A percentile compares a stretch with the other conserved stretches of the same genome.
Evolutionary conservation across 1,139 yeast species (phyloP).

Genomic region (Suhomyces atakaporum): DNA sequence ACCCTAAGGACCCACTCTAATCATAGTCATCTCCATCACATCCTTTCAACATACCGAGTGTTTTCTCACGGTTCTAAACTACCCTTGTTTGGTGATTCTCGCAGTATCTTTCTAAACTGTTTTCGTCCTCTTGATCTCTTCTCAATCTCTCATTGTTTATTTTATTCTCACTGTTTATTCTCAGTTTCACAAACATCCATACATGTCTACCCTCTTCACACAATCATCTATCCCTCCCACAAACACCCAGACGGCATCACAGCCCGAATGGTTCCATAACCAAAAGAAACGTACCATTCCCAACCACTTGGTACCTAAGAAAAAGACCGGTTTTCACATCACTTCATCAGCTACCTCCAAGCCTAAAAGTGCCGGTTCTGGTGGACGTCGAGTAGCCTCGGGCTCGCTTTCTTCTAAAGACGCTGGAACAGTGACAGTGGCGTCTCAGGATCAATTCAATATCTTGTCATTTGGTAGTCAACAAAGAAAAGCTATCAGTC

Average conservation of each 20-base stretch:
- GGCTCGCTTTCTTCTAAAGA: constrained; percentile 12
- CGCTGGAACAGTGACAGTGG: constrained; percentile 11
- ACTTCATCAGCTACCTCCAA: constrained; percentile 25
- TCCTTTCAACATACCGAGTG: too few relatives aligned
- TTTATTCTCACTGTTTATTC: too few relatives aligned
- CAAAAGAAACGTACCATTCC: constrained; percentile 62
- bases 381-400: constrained; percentile 9
- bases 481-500: constrained; percentile 23
- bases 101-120: too few relatives aligned
- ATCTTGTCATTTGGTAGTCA: constrained; percentile 42
- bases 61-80: too few relatives aligned
- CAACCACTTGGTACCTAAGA: constrained; percentile 49
- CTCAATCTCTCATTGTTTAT: too few relatives aligned
- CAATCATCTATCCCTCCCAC: constrained; percentile 8
- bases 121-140: too few relatives aligned
- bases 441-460: constrained; percentile 33
- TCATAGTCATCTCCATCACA: too few relatives aligned
- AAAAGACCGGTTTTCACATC: constrained; percentile 46
- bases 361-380: constrained; percentile 4
- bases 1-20: too few relatives aligned
- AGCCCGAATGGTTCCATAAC: constrained; percentile 56
- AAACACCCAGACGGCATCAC: constrained; percentile 8
- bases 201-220: constrained; percentile 12
- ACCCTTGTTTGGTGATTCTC: neutral
- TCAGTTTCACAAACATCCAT: constrained; percentile 1